phyloP scores from a whole-genome alignment of 345 rosid species.

The Salix exigua region DNA sequence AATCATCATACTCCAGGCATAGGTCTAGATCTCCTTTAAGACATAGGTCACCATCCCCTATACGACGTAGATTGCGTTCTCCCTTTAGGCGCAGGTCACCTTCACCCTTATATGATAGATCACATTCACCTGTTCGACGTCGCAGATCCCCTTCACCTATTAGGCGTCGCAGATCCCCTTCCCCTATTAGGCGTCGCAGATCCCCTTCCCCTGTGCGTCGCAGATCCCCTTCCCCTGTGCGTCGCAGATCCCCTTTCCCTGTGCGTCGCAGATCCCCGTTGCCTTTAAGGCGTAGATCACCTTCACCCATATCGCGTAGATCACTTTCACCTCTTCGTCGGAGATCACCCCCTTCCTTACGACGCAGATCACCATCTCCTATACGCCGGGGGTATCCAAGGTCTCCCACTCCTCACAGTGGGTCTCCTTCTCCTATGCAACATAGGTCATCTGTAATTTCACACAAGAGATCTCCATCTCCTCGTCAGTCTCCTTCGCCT shows the following conservation, averaged over 20 bases:
- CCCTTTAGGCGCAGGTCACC: constrained; percentile 25
- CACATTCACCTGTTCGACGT: constrained; percentile 8
- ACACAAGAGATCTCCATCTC: constrained; percentile 39
- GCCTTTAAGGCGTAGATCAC: not conserved
- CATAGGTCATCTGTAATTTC: constrained; percentile 34
- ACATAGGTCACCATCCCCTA: constrained; percentile 23
- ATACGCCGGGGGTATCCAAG: constrained; percentile 24
- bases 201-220: constrained; percentile 37
- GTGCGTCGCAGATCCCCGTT: constrained; percentile 12
- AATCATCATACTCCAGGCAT: constrained; percentile 39
- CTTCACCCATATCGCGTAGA: not conserved
- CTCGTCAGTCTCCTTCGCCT: constrained; percentile 42
- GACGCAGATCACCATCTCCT: constrained; percentile 13
- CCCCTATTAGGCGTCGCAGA: constrained; percentile 27
- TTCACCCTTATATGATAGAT: constrained; percentile 6
- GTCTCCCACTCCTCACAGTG: constrained; percentile 32
- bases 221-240: constrained; percentile 27
- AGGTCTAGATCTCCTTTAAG: constrained; percentile 49
- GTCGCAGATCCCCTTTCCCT: constrained; percentile 30
- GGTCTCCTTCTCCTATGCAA: constrained; percentile 29
- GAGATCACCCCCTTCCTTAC: constrained; percentile 3
- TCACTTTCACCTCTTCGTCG: constrained; percentile 7
- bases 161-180: constrained; percentile 26
- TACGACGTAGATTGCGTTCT: constrained; percentile 37
- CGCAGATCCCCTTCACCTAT: constrained; percentile 37